Percentiles rank a stretch among this genome's conserved stretches.
Evolutionary conservation across 139 green algal species (phyloP).

Genomic region (Haematococcus sp.): DNA sequence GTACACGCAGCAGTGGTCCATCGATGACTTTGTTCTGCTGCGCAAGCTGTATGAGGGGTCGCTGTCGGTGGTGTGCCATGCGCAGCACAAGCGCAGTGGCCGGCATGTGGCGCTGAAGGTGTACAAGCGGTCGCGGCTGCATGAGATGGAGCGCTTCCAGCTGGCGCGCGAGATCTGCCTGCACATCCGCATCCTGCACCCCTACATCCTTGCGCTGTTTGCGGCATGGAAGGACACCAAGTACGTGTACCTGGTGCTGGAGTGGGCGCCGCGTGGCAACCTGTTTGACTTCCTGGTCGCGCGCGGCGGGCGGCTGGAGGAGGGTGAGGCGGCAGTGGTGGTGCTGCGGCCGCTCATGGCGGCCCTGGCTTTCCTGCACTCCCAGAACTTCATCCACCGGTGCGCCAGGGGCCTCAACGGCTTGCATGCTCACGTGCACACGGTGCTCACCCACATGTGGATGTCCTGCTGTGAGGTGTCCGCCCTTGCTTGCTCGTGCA

Average conservation of each 20-base stretch:
- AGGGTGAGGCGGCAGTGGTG: background rate
- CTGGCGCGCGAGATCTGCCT: slow-evolving; percentile 55
- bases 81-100: slow-evolving; percentile 28
- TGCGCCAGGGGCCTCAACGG: background rate
- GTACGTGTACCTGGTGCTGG: slow-evolving; percentile 51
- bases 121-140: slow-evolving; percentile 42
- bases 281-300: slow-evolving; percentile 43
- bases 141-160: slow-evolving; percentile 53
- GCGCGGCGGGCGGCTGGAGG: slow-evolving; percentile 10
- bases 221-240: slow-evolving; percentile 51
- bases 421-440: no score
- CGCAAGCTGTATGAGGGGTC: slow-evolving; percentile 50
- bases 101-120: slow-evolving; percentile 50
- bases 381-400: slow-evolving; percentile 82
- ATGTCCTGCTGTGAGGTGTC: no score
- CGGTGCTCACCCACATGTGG: no score
- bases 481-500: no score
- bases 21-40: slow-evolving; percentile 42
- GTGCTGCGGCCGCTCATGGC: slow-evolving; percentile 35
- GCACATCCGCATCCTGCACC: slow-evolving; percentile 51
- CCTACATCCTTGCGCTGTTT: slow-evolving; percentile 40
- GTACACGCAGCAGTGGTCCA: slow-evolving; percentile 18
- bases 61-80: slow-evolving; percentile 43
- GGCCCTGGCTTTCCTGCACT: slow-evolving; percentile 43
- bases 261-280: slow-evolving; percentile 45